phyloP scores from a whole-genome alignment of 1,284 basidiomycete species.

The Wolfiporia cocos region DNA sequence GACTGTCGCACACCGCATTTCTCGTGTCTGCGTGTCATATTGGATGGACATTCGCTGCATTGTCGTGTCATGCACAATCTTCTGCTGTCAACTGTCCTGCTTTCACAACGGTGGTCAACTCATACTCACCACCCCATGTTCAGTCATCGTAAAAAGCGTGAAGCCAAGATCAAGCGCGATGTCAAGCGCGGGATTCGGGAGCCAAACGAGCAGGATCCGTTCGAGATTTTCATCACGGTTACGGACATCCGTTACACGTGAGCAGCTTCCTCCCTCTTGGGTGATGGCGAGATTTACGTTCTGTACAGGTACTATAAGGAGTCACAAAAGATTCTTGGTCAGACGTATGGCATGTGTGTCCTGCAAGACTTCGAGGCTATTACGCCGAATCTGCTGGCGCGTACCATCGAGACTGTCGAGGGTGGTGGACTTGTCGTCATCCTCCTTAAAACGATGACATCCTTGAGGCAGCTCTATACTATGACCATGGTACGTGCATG shows the following conservation, averaged over 20 bases:
- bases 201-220: constrained; percentile 93
- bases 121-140: no score
- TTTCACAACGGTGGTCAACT: no score
- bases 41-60: no score
- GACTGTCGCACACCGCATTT: no score
- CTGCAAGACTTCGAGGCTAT: constrained; percentile 99
- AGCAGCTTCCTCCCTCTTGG: constrained; percentile 24
- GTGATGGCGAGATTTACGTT: not conserved
- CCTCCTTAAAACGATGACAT: constrained; percentile 93
- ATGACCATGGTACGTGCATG: constrained; percentile 80
- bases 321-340: constrained; percentile 92
- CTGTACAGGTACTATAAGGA: constrained; percentile 81
- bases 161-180: constrained; percentile 92
- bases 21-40: no score
- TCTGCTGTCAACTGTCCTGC: no score
- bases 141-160: constrained; percentile 96
- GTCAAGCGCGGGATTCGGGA: constrained; percentile 93
- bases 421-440: constrained; percentile 94
- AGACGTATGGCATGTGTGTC: constrained; percentile 97
- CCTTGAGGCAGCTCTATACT: constrained; percentile 88
- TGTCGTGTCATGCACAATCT: no score
- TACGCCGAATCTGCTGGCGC: constrained; percentile 94
- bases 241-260: constrained; percentile 97
- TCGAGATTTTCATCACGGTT: constrained; percentile 98
- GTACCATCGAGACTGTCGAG: constrained; percentile 98